phyloP scores from a whole-genome alignment of 179 eudicot genomes.

The Actinidia chinensis region DNA sequence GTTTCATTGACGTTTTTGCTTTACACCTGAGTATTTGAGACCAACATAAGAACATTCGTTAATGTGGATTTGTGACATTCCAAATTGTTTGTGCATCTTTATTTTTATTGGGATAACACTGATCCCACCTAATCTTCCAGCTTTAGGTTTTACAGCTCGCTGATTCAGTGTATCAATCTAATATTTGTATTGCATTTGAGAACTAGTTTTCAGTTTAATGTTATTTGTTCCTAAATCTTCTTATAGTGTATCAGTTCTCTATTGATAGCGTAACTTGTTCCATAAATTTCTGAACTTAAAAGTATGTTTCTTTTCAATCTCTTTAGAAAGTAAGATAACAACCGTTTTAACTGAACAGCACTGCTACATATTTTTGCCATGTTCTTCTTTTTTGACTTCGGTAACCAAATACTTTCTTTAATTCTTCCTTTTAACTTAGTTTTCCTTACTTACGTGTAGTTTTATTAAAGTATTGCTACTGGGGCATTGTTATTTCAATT shows the following conservation, averaged over 20 bases:
- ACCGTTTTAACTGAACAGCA: too few relatives aligned
- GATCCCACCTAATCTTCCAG: background rate
- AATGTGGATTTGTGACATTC: background rate
- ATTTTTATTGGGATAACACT: background rate
- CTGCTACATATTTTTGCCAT: background rate
- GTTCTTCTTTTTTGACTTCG: background rate
- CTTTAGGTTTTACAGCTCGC: background rate
- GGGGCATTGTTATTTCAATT: background rate
- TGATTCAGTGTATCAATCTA: background rate
- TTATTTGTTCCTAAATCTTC: constrained; percentile 1
- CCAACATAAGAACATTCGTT: background rate
- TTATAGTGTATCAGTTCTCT: background rate
- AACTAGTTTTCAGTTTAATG: background rate
- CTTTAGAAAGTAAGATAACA: too few relatives aligned
- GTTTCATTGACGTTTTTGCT: background rate
- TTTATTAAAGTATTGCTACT: background rate
- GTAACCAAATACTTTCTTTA: background rate
- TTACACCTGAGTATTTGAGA: background rate
- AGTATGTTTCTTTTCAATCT: background rate
- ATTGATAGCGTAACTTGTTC: background rate
- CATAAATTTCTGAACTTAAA: background rate
- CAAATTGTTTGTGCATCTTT: background rate
- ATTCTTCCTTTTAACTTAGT: background rate
- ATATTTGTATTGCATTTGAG: background rate
- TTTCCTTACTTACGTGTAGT: background rate